phyloP scores from a whole-genome alignment of 2,329 filamentous ascomycete genomes.

The Kalaharituber pfeilii region DNA sequence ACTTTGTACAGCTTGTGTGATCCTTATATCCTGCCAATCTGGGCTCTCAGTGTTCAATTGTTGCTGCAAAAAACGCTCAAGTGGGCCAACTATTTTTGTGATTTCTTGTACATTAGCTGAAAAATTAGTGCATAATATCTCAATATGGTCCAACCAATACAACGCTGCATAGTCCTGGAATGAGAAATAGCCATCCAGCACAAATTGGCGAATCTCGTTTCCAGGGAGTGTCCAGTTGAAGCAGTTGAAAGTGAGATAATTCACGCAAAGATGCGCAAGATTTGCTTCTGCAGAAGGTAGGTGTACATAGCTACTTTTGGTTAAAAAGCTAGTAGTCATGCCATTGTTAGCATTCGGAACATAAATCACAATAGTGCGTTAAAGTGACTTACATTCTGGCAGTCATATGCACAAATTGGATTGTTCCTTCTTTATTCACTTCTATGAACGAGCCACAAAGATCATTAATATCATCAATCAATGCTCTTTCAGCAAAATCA shows the following conservation, averaged over 20 bases:
- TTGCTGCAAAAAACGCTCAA: not conserved
- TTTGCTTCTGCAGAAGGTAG: conserved; percentile 11
- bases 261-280: conserved; percentile 25
- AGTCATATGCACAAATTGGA: conserved; percentile 29
- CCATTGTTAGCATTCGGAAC: not conserved
- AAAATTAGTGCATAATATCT: conserved; percentile 14
- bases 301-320: too few relatives aligned
- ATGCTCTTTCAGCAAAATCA: conserved; percentile 21
- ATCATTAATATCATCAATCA: conserved; percentile 24
- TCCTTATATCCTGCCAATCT: not conserved
- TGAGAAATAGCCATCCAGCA: conserved; percentile 24
- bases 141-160: conserved; percentile 26
- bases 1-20: too few relatives aligned
- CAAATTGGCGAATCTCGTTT: conserved; percentile 8
- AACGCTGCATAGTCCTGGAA: conserved; percentile 29
- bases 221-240: conserved; percentile 21
- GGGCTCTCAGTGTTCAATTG: not conserved
- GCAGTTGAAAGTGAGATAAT: conserved; percentile 26
- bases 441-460: conserved; percentile 29
- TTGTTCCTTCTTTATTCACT: conserved; percentile 21
- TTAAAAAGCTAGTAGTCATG: too few relatives aligned
- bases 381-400: conserved; percentile 25
- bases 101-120: conserved; percentile 22
- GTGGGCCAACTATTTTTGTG: conserved; percentile 9
- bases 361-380: not conserved